A percentile compares a stretch with the other conserved stretches of the same genome.
These are phyloP conservation scores for Fistulifera solaris DNA, from an alignment of 108 stramenopile genomes.

Conservation along the genomic window DNA sequence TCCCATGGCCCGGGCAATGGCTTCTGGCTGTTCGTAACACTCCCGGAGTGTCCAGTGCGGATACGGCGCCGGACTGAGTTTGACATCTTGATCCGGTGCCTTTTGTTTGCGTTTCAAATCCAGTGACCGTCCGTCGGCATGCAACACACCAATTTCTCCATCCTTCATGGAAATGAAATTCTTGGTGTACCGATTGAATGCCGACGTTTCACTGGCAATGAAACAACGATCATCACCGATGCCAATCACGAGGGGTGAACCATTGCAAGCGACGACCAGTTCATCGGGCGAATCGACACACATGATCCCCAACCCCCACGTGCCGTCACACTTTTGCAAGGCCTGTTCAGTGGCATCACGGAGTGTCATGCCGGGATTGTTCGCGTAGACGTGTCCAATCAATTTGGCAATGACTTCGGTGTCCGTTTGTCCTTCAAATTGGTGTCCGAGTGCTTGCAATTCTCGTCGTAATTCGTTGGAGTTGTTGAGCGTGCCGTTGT, in stretches of 20 bases:
- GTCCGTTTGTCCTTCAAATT: constrained; percentile 92
- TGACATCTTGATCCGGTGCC: constrained; percentile 90
- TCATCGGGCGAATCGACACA: constrained; percentile 79
- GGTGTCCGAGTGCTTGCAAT: constrained; percentile 72
- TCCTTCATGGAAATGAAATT: constrained; percentile 98
- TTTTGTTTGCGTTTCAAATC: constrained; percentile 81
- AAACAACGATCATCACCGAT: constrained; percentile 86
- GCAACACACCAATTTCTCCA: constrained; percentile 95
- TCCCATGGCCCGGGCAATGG: constrained; percentile 86
- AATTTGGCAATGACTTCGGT: constrained; percentile 98
- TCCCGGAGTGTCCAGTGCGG: constrained; percentile 96
- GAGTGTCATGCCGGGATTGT: constrained; percentile 26
- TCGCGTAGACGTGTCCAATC: constrained; percentile 70
- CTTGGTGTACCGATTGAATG: constrained; percentile 97
- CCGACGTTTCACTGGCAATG: constrained; percentile 95
- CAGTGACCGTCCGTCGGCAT: constrained; percentile 82
- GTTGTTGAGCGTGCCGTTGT: constrained; percentile 99
- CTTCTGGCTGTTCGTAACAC: constrained; percentile 90
- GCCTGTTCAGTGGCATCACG: constrained; percentile 86
- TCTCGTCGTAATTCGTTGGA: constrained; percentile 82
- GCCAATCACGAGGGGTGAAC: constrained; percentile 96
- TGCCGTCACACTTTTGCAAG: constrained; percentile 81
- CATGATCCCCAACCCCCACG: constrained; percentile 91
- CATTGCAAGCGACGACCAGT: constrained; percentile 95
- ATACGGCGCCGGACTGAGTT: constrained; percentile 86